A percentile compares a stretch with the other conserved stretches of the same genome.
Conservation (phyloP, 1,284 basidiomycete genomes). For the Polyporus tsugae region DNA sequence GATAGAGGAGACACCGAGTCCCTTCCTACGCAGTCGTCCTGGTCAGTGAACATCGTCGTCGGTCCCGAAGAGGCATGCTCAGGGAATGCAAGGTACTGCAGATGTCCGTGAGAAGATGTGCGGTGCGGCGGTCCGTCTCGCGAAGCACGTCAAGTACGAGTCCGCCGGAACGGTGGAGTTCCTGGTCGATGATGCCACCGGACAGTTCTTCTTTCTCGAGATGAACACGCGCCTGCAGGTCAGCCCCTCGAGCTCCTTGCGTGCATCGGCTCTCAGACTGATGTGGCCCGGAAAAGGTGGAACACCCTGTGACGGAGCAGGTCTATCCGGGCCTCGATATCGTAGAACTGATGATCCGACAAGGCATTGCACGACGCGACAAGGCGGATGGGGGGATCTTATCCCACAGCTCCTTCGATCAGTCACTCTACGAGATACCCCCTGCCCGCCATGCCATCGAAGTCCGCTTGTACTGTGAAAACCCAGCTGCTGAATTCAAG, state of each 20-base stretch:
- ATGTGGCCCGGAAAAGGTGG: slow-evolving; percentile 52
- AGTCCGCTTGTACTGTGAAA: slow-evolving; percentile 72
- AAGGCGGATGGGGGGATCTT: slow-evolving; percentile 31
- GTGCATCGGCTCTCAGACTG: neutral
- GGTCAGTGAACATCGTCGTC: slow-evolving; percentile 38
- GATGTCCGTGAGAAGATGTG: slow-evolving; percentile 58
- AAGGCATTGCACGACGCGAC: slow-evolving; percentile 52
- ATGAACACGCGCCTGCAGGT: slow-evolving; percentile 79
- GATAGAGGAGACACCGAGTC: slow-evolving; percentile 73
- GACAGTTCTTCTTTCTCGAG: slow-evolving; percentile 75
- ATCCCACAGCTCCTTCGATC: slow-evolving; percentile 42
- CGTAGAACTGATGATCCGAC: slow-evolving; percentile 70
- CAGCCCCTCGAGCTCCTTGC: slow-evolving; percentile 13
- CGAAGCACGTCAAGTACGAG: slow-evolving; percentile 59
- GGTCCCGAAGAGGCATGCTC: no score
- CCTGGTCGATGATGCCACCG: slow-evolving; percentile 63
- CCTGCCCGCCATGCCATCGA: slow-evolving; percentile 61
- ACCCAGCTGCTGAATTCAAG: slow-evolving; percentile 63
- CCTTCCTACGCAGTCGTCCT: slow-evolving; percentile 53
- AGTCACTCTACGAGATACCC: slow-evolving; percentile 42
- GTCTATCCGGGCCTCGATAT: slow-evolving; percentile 67
- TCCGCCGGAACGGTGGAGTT: slow-evolving; percentile 79
- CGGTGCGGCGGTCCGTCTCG: slow-evolving; percentile 59
- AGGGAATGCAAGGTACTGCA: slow-evolving; percentile 25
- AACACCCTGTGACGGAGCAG: slow-evolving; percentile 74